Percentiles rank a stretch among this genome's conserved stretches.
Conservation (phyloP, 2,329 filamentous ascomycete species). For the Ceratocystis cubensis region DNA sequence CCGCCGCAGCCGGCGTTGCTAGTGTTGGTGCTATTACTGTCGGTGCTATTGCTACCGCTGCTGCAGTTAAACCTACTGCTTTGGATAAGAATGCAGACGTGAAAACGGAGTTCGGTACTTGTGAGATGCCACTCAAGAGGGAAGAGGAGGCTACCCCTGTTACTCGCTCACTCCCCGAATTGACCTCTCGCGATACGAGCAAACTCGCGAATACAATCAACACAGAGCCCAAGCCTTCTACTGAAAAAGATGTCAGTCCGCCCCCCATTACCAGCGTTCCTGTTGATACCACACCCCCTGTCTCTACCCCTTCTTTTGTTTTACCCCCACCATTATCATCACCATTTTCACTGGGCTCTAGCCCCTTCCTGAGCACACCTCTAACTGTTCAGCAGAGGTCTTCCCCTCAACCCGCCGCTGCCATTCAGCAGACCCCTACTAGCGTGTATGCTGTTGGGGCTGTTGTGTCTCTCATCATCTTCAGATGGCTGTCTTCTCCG, state of each 20-base stretch:
- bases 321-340: background rate
- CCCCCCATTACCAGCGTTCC: slow-evolving; percentile 5
- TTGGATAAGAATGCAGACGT: background rate
- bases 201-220: background rate
- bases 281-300: background rate
- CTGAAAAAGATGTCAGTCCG: slow-evolving; percentile 18
- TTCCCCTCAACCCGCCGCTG: slow-evolving; percentile 5
- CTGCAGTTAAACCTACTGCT: background rate
- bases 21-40: background rate
- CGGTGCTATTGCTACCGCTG: background rate
- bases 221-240: slow-evolving; percentile 9
- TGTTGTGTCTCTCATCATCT: background rate
- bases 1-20: background rate
- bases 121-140: background rate
- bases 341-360: slow-evolving; percentile 1
- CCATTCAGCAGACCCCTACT: background rate
- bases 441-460: background rate
- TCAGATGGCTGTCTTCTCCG: slow-evolving; percentile 6
- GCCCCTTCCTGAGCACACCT: slow-evolving; percentile 9
- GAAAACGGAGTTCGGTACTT: background rate
- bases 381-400: slow-evolving; percentile 19
- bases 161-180: background rate
- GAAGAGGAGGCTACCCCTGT: background rate
- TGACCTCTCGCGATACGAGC: background rate
- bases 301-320: slow-evolving; percentile 6